A percentile compares a stretch with the other conserved stretches of the same genome.
These are phyloP conservation scores for Phanerochaete sordida DNA, from an alignment of 768 basidiomycete genomes.

Conservation along the genomic window DNA sequence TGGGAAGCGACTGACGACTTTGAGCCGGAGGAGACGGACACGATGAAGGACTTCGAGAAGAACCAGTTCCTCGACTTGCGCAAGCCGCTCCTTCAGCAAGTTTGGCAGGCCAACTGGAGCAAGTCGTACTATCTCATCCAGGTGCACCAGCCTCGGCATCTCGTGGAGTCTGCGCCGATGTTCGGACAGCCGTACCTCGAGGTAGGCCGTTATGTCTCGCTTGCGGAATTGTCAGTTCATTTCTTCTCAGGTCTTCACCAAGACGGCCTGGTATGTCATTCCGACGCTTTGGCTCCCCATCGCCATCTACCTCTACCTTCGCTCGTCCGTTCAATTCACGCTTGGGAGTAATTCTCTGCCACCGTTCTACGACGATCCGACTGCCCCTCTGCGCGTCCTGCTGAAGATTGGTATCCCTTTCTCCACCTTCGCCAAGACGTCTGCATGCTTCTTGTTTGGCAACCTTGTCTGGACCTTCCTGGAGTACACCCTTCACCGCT, in stretches of 20 bases:
- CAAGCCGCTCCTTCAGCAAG: constrained; percentile 79
- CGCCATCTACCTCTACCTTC: constrained; percentile 69
- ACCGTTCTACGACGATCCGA: constrained; percentile 52
- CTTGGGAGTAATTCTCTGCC: constrained; percentile 51
- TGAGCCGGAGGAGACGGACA: constrained; percentile 86
- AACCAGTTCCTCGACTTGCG: constrained; percentile 90
- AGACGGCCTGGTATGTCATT: constrained; percentile 92
- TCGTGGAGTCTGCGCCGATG: constrained; percentile 78
- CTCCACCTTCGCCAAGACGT: constrained; percentile 49
- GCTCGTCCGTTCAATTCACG: constrained; percentile 81
- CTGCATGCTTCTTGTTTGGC: constrained; percentile 75
- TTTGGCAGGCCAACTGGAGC: constrained; percentile 87
- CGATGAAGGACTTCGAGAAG: constrained; percentile 76
- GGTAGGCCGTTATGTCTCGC: constrained; percentile 35
- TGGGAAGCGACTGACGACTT: constrained; percentile 92
- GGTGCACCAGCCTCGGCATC: constrained; percentile 93
- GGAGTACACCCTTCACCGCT: constrained; percentile 92
- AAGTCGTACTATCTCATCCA: constrained; percentile 96
- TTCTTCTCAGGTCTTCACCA: constrained; percentile 59
- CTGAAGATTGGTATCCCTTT: constrained; percentile 39
- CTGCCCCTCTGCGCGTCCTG: constrained; percentile 49
- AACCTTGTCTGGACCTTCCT: constrained; percentile 92
- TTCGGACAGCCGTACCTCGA: constrained; percentile 84
- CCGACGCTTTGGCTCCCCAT: constrained; percentile 93
- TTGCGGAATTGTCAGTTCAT: neutral